Evolutionary conservation across 148 eudicot genomes (phyloP), one percentile per base, ranked within the genome.

Genomic region (Rhododendron williamsianum): DNA sequence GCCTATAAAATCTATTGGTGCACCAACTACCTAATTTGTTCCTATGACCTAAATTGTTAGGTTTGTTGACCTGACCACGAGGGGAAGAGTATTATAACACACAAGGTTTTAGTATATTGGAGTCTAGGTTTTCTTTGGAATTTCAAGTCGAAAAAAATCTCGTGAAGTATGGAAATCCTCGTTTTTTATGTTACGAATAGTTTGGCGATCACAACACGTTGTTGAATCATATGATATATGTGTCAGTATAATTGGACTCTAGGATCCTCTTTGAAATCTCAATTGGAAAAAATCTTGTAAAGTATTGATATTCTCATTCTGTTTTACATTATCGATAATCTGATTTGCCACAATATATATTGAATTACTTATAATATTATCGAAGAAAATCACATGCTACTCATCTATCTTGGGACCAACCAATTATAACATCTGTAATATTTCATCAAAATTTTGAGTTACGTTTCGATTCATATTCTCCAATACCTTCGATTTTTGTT

Each of bases 21-120:
- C 81, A 78, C 54, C 81, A 78, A 78, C 54, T 78, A 49, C 16
- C 60, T 46, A 49, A 52, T 79, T 78, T 78, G 1, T 4, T 79
- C 65, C 82, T 18, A 30, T 52, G 23, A 80, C 82, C 65, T 49
- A 80, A 80, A 15, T 13, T 80, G 82, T 52, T 80, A 25, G 58
- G 58, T 78, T 46, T 46, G 19, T 48, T 46, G 81, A 78, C 52
- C 52, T 46, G 81, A 78, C 52, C 52, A 63, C 71, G 25, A 16
- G 12, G 23, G 23, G 25, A 21, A 63, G 6, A 21, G 27, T 3
- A 0, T 9, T 25, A 9, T n/a, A 30, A 30, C 33, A 9, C 33
- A 65, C 30, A 63, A 2, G 12, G 33, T 9, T 65, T 54, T 54
- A 4, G 21, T 16, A 3, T 9, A 65, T 65, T 65, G 72, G 72